Evolutionary conservation across 768 basidiomycete species (phyloP).

Genomic region (Tylopilus cervinicoccineus): DNA sequence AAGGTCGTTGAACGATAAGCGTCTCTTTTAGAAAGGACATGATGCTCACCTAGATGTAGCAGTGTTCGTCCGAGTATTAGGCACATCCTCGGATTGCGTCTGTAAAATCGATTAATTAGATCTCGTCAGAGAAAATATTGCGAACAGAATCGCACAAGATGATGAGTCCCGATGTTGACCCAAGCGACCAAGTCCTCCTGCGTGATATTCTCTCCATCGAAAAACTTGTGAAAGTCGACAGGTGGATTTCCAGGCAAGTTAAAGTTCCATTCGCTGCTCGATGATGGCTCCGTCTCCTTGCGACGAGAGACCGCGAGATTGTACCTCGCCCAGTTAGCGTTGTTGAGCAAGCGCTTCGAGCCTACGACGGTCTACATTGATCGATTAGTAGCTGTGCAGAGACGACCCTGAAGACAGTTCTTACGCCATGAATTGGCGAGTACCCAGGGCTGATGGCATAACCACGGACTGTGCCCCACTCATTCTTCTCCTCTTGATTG

Average conservation of each 20-base stretch:
- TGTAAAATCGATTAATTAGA: slow-evolving; percentile 15
- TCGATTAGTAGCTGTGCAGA: neutral
- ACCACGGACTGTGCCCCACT: slow-evolving; percentile 55
- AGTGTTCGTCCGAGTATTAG: slow-evolving; percentile 54
- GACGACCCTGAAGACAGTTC: neutral
- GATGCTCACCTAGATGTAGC: slow-evolving; percentile 49
- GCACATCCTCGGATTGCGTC: slow-evolving; percentile 63
- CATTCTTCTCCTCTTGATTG: slow-evolving; percentile 49
- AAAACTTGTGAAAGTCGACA: slow-evolving; percentile 60
- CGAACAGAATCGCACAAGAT: slow-evolving; percentile 37
- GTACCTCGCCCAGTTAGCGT: slow-evolving; percentile 65
- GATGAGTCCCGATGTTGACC: slow-evolving; percentile 66
- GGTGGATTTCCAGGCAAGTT: slow-evolving; percentile 54
- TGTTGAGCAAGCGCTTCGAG: slow-evolving; percentile 55
- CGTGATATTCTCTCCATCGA: slow-evolving; percentile 58
- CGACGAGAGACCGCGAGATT: slow-evolving; percentile 53
- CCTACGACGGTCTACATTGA: slow-evolving; percentile 47
- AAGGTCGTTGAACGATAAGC: neutral
- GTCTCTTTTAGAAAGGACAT: neutral
- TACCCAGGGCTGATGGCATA: slow-evolving; percentile 61
- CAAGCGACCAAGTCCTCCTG: slow-evolving; percentile 66
- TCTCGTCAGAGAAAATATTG: neutral
- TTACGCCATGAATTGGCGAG: slow-evolving; percentile 49
- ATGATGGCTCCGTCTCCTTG: slow-evolving; percentile 59
- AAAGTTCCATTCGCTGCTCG: slow-evolving; percentile 59